Percentiles rank a stretch among this genome's conserved stretches.
phyloP scores from a whole-genome alignment of 805 yeast species.

The Wickerhamomyces queroliae region DNA sequence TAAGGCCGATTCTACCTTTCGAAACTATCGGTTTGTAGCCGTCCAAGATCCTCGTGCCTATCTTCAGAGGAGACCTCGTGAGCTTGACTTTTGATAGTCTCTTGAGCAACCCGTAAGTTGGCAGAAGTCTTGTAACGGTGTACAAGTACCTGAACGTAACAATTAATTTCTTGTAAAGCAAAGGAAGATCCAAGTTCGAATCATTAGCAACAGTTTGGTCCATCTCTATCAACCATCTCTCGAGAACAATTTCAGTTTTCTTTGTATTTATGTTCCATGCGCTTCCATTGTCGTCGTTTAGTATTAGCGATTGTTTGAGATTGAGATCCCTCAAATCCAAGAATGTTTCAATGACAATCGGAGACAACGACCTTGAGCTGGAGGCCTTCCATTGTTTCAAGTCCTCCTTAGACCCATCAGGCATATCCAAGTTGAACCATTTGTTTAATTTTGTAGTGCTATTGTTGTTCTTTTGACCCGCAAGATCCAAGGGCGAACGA shows the following conservation, averaged over 20 bases:
- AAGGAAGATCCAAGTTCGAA: conserved; percentile 48
- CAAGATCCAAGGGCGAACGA: conserved; percentile 16
- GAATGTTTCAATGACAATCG: conserved; percentile 80
- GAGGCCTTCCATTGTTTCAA: conserved; percentile 53
- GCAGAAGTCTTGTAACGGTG: conserved; percentile 61
- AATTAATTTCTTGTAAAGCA: conserved; percentile 68
- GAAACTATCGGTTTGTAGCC: conserved; percentile 76
- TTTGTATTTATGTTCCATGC: conserved; percentile 56
- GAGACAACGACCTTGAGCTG: conserved; percentile 43
- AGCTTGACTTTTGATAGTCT: conserved; percentile 33
- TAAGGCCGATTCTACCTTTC: conserved; percentile 79
- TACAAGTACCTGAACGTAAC: conserved; percentile 69
- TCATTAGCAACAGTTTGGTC: conserved; percentile 39
- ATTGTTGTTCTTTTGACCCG: conserved; percentile 13
- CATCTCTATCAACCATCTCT: conserved; percentile 88
- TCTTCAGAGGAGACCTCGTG: conserved; percentile 31
- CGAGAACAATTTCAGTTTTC: conserved; percentile 83
- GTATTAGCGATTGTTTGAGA: conserved; percentile 51
- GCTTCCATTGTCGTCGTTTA: conserved; percentile 48
- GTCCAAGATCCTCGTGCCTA: conserved; percentile 63
- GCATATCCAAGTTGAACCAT: conserved; percentile 59
- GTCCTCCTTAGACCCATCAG: conserved; percentile 42
- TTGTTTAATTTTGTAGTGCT: conserved; percentile 34
- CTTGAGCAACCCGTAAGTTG: conserved; percentile 57
- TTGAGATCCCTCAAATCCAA: conserved; percentile 58